Evolutionary conservation across 2,329 filamentous ascomycete genomes (phyloP).

Genomic region (Fusarium lateritium): DNA sequence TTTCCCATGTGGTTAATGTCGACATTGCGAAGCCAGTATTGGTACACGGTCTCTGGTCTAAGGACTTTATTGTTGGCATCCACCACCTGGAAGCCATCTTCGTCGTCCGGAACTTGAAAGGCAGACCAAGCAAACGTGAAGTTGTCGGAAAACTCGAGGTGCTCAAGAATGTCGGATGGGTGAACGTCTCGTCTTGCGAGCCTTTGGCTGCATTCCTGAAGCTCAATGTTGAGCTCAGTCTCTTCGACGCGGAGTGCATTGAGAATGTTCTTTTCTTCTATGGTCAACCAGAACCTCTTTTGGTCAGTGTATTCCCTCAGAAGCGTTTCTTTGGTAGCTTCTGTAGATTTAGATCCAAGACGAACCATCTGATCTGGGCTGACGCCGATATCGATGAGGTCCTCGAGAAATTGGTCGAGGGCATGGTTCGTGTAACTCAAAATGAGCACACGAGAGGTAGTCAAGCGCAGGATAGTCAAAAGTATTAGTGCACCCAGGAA

Average conservation of each 20-base stretch:
- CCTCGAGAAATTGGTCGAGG: slow-evolving; percentile 75
- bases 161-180: slow-evolving; percentile 55
- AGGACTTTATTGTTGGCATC: slow-evolving; percentile 63
- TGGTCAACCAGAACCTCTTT: slow-evolving; percentile 52
- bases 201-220: slow-evolving; percentile 41
- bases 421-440: slow-evolving; percentile 79
- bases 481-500: slow-evolving; percentile 77
- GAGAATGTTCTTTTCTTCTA: slow-evolving; percentile 54
- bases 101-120: slow-evolving; percentile 64
- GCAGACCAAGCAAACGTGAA: slow-evolving; percentile 69
- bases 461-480: slow-evolving; percentile 67
- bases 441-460: slow-evolving; percentile 69
- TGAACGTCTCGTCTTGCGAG: slow-evolving; percentile 24
- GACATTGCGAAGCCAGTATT: slow-evolving; percentile 31
- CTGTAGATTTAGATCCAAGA: slow-evolving; percentile 72
- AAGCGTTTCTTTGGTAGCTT: slow-evolving; percentile 62
- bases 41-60: slow-evolving; percentile 39
- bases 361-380: slow-evolving; percentile 66
- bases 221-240: slow-evolving; percentile 33
- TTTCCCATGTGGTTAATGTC: not conserved
- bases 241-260: slow-evolving; percentile 52
- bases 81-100: slow-evolving; percentile 62
- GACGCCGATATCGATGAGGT: slow-evolving; percentile 74
- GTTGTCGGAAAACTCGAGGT: slow-evolving; percentile 67
- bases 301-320: slow-evolving; percentile 58